Conservation (phyloP, 116 monocot species). For the Trichopus zeylanicus region DNA sequence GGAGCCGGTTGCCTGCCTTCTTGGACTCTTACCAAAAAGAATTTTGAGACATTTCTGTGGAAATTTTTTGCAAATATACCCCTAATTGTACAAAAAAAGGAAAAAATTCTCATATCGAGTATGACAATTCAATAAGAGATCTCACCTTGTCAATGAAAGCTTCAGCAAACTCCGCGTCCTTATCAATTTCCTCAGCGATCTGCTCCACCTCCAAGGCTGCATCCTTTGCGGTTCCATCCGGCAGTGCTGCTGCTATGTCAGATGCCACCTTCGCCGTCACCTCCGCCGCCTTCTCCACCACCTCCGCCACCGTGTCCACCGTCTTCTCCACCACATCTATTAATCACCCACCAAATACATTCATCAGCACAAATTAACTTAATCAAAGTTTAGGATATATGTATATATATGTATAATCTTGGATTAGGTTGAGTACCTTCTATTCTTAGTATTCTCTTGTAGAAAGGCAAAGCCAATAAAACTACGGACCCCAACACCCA, state of each 20-base stretch:
- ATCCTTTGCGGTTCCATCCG: constrained; percentile 15
- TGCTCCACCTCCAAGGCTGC: constrained; percentile 13
- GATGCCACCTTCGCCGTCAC: constrained; percentile 28
- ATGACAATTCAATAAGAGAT: too few species aligned
- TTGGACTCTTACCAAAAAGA: too few species aligned
- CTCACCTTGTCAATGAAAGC: constrained; percentile 35
- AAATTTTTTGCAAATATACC: too few species aligned
- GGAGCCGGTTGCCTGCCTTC: too few species aligned
- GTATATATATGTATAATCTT: background rate
- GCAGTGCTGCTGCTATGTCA: constrained; percentile 20
- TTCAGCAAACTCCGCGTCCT: constrained; percentile 32
- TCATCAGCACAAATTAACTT: too few species aligned
- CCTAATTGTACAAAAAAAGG: too few species aligned
- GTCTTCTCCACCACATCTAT: constrained; percentile 28
- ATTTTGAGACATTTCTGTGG: too few species aligned
- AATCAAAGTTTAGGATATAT: too few species aligned
- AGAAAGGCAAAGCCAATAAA: background rate
- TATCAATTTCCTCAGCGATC: constrained; percentile 23
- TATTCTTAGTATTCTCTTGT: background rate
- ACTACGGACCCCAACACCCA: background rate
- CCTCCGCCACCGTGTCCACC: constrained; percentile 6
- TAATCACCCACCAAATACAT: background rate
- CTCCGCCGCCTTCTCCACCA: constrained; percentile 31
- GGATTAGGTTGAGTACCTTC: background rate
- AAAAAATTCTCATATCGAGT: too few species aligned